A percentile compares a stretch with the other conserved stretches of the same genome.
phyloP scores from a whole-genome alignment of 1,284 basidiomycete genomes.

The Cystobasidium slooffiae region DNA sequence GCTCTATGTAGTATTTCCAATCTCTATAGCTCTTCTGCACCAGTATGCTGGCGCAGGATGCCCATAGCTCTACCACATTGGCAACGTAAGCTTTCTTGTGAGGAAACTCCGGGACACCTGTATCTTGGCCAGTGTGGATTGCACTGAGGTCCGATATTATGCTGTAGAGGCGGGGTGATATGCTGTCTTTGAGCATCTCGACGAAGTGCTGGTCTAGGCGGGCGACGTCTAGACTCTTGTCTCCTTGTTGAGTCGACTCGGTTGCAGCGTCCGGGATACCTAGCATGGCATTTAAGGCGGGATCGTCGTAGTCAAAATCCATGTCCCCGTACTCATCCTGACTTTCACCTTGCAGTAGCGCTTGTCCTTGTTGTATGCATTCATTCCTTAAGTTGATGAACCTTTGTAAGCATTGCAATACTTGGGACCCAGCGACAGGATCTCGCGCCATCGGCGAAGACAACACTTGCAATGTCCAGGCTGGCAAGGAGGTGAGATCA shows the following conservation, averaged over 20 bases:
- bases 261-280: conserved; percentile 56
- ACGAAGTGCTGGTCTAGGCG: conserved; percentile 43
- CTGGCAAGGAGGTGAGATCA: conserved; percentile 56
- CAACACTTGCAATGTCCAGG: conserved; percentile 68
- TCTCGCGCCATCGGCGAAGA: conserved; percentile 63
- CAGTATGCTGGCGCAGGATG: conserved; percentile 70
- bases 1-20: conserved; percentile 69
- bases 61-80: conserved; percentile 75
- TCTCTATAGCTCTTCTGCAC: conserved; percentile 66
- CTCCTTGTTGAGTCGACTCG: conserved; percentile 37
- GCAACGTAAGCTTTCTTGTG: conserved; percentile 58
- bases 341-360: conserved; percentile 64
- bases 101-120: conserved; percentile 53
- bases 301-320: conserved; percentile 66
- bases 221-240: not conserved
- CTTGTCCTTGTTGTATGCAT: conserved; percentile 51
- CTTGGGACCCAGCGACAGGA: conserved; percentile 64
- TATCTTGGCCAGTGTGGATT: conserved; percentile 43
- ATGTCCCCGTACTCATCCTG: conserved; percentile 68
- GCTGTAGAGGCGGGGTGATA: conserved; percentile 68
- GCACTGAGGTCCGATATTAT: conserved; percentile 63
- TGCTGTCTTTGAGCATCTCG: conserved; percentile 64
- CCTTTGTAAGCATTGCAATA: conserved; percentile 66
- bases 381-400: conserved; percentile 68
- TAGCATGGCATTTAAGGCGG: conserved; percentile 64